These are phyloP conservation scores for Candida buenavistaensis DNA, from an alignment of 1,139 yeast genomes.

Conservation along the genomic window DNA sequence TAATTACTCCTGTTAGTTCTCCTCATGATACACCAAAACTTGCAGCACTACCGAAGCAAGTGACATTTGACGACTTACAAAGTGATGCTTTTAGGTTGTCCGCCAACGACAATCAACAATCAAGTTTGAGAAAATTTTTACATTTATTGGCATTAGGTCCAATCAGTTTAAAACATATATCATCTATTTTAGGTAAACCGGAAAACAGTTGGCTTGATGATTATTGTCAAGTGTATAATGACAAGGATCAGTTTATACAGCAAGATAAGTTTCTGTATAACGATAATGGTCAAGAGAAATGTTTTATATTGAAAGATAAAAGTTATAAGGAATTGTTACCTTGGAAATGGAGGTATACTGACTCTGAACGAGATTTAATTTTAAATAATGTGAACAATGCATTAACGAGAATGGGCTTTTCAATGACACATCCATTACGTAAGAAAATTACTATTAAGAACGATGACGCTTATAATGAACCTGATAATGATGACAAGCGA, in stretches of 20 bases:
- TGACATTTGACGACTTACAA: too few relatives aligned
- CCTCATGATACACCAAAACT: not conserved
- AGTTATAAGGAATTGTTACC: constrained; percentile 44
- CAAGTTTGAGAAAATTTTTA: constrained; percentile 27
- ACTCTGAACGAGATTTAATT: constrained; percentile 33
- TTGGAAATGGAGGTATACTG: constrained; percentile 39
- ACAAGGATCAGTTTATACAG: constrained; percentile 32
- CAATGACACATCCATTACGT: constrained; percentile 47
- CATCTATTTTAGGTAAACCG: constrained; percentile 11
- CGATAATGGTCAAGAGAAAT: constrained; percentile 6
- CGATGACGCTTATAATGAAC: constrained; percentile 6
- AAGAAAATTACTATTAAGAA: constrained; percentile 27
- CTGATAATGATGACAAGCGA: constrained; percentile 3
- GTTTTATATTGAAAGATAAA: constrained; percentile 39
- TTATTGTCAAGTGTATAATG: constrained; percentile 32
- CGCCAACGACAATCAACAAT: constrained; percentile 22
- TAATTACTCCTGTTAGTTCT: constrained; percentile 3
- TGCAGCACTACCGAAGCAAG: not conserved
- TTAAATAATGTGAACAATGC: constrained; percentile 39
- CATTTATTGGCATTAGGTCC: constrained; percentile 44
- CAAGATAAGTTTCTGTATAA: constrained; percentile 34
- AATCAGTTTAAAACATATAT: constrained; percentile 17
- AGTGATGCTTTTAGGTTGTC: constrained; percentile 9
- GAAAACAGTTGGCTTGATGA: constrained; percentile 15
- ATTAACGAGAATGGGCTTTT: constrained; percentile 43